Evolutionary conservation across 2,329 filamentous ascomycete genomes (phyloP), one percentile per base, ranked within the genome.

Genomic region (Trichoderma sp.): DNA sequence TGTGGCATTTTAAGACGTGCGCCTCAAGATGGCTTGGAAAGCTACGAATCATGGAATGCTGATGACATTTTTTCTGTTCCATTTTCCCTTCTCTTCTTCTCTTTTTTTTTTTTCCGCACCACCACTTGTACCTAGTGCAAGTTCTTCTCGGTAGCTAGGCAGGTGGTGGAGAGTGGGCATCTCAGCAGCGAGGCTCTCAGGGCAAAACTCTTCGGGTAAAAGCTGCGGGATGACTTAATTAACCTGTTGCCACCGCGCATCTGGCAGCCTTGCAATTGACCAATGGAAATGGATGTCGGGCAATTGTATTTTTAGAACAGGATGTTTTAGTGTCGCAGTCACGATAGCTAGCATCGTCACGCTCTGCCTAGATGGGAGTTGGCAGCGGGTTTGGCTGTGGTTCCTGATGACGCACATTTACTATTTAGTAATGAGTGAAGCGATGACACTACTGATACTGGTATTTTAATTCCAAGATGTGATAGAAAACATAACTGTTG

Each of bases 121-220:
- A 48, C 15, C 15, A 32, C 29, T 19, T 34, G 35, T 63, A 3
- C 32, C 34, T 13, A 15, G 34, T 13, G 10, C 25, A 32, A 29
- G 22, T 17, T 42, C 12, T 35, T 63, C 35, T 45, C 59, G 32
- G 13, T 17, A 13, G 34, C 22, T 53, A 12, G 45, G 59, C 53
- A 39, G 34, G n/a, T 25, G 37, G 42, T 52, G 39, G 58, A 32
- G 59, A 29, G 59, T 45, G 25, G 25, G 25, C 9, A 29, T 42
- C 56, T 35, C 45, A 27, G 7, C 3, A 22, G n/a, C 19, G 17
- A 45, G 39, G 39, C 19, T 22, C 39, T 60, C 32, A 39, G 37
- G 48, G 59, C 48, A 52, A 53, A 53, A 53, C 22, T 53, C 48
- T 63, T 63, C 59, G 48, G 59, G 45, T 63, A 63, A 63, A 63